Evolutionary conservation across 257 asterid genomes (phyloP).

Genomic region (Petrea volubilis): DNA sequence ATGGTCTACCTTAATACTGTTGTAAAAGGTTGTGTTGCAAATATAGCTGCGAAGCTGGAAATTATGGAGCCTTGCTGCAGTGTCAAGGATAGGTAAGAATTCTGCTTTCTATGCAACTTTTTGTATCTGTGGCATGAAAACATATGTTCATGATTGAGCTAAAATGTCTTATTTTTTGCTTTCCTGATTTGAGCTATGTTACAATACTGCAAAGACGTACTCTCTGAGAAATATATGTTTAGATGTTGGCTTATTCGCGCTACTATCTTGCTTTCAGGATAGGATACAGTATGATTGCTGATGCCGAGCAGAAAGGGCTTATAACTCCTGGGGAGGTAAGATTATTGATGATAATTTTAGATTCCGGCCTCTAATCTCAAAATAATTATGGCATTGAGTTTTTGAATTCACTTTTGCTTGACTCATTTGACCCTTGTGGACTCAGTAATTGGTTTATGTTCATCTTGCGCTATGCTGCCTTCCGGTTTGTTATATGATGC

Average conservation of each 20-base stretch:
- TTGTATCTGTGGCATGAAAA: not conserved
- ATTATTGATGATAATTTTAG: not conserved
- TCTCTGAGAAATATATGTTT: not conserved
- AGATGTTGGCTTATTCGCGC: conserved; percentile 13
- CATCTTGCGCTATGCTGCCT: not conserved
- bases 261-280: conserved; percentile 65
- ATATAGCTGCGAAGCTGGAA: conserved; percentile 93
- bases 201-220: not conserved
- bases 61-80: conserved; percentile 99
- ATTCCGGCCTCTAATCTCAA: not conserved
- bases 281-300: conserved; percentile 85
- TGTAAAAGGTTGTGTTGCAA: conserved; percentile 84
- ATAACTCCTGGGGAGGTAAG: conserved; percentile 93
- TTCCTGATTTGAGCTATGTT: not conserved
- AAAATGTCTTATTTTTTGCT: not conserved
- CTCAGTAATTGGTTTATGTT: not conserved
- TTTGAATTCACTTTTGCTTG: not conserved
- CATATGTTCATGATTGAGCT: not conserved
- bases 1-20: conserved; percentile 91
- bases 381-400: not conserved
- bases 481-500: not conserved
- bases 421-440: not conserved
- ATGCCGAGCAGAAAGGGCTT: conserved; percentile 90
- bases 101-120: conserved; percentile 7
- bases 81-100: conserved; percentile 88